Conservation (phyloP, 163 green algal genomes). For the Scenedesmus sp. region DNA sequence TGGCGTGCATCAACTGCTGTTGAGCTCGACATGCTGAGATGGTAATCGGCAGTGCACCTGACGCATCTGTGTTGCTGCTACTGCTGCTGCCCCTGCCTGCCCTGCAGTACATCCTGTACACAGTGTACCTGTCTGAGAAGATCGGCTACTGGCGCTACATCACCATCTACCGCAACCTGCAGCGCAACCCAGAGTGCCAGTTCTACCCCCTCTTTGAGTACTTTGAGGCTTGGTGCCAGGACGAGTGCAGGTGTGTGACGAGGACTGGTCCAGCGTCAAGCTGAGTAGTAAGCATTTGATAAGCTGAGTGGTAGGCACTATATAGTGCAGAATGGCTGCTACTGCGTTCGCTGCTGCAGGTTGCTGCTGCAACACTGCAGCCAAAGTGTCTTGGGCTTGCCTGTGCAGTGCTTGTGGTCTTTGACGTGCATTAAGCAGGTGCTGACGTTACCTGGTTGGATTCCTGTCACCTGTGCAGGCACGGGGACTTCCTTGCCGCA, state of each 20-base stretch:
- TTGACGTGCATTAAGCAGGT: too few species aligned
- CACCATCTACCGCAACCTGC: constrained; percentile 97
- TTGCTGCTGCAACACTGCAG: neutral
- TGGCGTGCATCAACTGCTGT: neutral
- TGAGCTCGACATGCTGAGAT: neutral
- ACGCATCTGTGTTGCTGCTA: neutral
- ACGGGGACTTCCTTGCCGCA: constrained; percentile 87
- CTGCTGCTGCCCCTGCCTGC: constrained; percentile 88
- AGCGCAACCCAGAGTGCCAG: constrained; percentile 97
- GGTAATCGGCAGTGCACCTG: too few species aligned
- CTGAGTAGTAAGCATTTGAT: neutral
- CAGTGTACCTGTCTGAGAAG: constrained; percentile 99
- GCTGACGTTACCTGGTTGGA: too few species aligned
- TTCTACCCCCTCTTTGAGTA: constrained; percentile 99
- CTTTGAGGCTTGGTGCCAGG: constrained; percentile 99
- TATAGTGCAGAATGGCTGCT: neutral
- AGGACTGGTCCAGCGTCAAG: too few species aligned
- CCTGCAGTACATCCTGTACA: constrained; percentile 93
- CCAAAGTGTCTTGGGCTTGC: neutral
- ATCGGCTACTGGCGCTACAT: constrained; percentile 99
- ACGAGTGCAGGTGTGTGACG: constrained; percentile 89
- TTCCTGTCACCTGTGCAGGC: too few species aligned
- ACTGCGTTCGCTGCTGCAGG: neutral
- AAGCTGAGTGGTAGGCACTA: neutral
- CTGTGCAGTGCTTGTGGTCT: neutral